Evolutionary conservation across 2,329 filamentous ascomycete species (phyloP), one percentile per base, ranked within the genome.

Genomic region (Akanthomyces lecanii): DNA sequence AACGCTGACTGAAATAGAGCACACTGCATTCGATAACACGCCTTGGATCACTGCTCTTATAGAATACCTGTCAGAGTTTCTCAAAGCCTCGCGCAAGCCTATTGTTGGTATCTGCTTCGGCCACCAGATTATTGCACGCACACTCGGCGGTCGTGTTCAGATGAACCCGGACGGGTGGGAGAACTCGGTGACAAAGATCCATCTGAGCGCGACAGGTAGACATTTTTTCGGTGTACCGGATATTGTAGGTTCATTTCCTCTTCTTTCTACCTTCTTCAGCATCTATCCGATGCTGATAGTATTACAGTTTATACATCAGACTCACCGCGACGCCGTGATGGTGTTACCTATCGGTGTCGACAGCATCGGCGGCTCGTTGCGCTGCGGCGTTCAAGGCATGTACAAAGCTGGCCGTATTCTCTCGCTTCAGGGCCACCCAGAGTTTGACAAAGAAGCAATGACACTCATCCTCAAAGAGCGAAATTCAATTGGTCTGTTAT

Each of bases 31-130:
- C 63, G 71, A 77, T 50, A 71, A 79, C 55, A 73, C 78, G 40
- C 68, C 73, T 1, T 82, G 79, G 79, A 81, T 82, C 56, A 50
- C 78, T n/a, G 71, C 72, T 18, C 71, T 82, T 23, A 75, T 76
- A 25, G 71, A 74, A 61, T 81, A 76, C 58, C 70, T 77, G 6
- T 67, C 67, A 21, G 67, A 68, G 45, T 74, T 71, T 5, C 67
- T 71, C 45, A 65, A 63, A 5, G 68, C 71, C 11, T 71, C 74
- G 12, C 68, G 71, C 5, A 66, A 69, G 18, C 75, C 72, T 6
- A 70, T 81, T 0, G 71, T 81, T 12, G 79, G 79, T 1, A 73
- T 81, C 45, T 82, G 79, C 65, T 82, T 81, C 65, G 79, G 79
- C 2, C 79, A 82, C 57, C 79, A 82, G 68, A 80, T 82, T 38